Percentiles rank a stretch among this genome's conserved stretches.
Evolutionary conservation across 192 early-diverging fungal species (phyloP).

Genomic region (Coemansia sp.): DNA sequence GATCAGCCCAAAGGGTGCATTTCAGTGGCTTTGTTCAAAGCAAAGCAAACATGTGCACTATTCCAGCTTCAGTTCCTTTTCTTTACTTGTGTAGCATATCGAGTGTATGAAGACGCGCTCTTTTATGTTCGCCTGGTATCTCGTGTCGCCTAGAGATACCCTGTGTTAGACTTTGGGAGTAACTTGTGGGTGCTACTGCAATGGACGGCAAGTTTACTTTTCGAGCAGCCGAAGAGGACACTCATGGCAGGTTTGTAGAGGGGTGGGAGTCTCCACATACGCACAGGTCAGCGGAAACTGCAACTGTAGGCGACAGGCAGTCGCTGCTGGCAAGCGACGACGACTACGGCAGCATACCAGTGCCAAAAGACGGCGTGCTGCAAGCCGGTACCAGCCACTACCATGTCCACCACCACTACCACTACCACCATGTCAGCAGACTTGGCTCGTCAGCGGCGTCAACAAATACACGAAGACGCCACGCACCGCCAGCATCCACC

Average conservation of each 20-base stretch:
- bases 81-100: too few relatives aligned
- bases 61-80: too few relatives aligned
- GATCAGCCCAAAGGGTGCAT: too few relatives aligned
- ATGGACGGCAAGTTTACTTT: slow-evolving; percentile 13
- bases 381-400: slow-evolving; percentile 12
- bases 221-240: background rate
- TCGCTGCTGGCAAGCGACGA: slow-evolving; percentile 10
- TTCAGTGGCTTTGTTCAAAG: too few relatives aligned
- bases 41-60: too few relatives aligned
- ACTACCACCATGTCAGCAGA: slow-evolving; percentile 20
- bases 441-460: background rate
- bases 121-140: too few relatives aligned
- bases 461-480: slow-evolving; percentile 15
- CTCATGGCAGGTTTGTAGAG: background rate
- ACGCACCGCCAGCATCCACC: background rate
- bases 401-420: slow-evolving; percentile 28
- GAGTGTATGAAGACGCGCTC: too few relatives aligned
- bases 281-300: slow-evolving; percentile 10
- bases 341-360: slow-evolving; percentile 1
- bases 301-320: slow-evolving; percentile 11
- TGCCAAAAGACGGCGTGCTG: background rate
- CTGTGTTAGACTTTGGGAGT: too few relatives aligned
- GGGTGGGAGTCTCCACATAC: slow-evolving; percentile 24
- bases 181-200: background rate
- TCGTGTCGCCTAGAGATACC: too few relatives aligned